Evolutionary conservation across 1,139 yeast genomes (phyloP).

Genomic region (Hansenula lynferdii): DNA sequence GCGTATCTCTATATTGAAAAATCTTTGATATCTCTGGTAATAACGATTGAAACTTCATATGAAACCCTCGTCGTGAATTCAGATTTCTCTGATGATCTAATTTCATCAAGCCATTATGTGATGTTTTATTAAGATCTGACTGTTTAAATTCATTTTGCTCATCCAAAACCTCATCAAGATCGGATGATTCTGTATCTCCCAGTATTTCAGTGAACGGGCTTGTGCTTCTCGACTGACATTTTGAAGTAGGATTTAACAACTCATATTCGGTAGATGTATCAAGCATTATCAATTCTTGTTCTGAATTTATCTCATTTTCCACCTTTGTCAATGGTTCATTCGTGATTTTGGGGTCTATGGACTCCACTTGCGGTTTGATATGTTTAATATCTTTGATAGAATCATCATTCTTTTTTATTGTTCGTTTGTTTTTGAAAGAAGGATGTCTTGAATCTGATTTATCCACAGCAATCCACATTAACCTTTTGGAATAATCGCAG

Average conservation of each 20-base stretch:
- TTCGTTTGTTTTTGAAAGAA: constrained; percentile 6
- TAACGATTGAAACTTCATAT: not conserved
- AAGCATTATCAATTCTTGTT: constrained; percentile 1
- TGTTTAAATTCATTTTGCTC: not conserved
- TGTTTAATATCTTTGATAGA: not conserved
- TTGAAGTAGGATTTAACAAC: not conserved
- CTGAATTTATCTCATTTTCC: not conserved
- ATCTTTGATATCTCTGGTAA: constrained; percentile 5
- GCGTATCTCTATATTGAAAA: constrained; percentile 5
- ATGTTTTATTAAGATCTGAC: not conserved
- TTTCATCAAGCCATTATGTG: constrained; percentile 2
- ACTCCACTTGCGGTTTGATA: no score
- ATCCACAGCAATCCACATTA: constrained; percentile 8
- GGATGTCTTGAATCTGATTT: constrained; percentile 10
- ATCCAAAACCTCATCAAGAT: not conserved
- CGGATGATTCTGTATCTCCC: no score
- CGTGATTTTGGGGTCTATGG: no score
- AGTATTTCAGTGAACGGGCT: no score
- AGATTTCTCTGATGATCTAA: not conserved
- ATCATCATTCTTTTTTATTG: not conserved
- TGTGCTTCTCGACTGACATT: no score
- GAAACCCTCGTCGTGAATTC: not conserved
- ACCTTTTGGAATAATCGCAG: constrained; percentile 9
- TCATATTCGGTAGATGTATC: not conserved
- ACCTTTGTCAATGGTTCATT: no score